A percentile compares a stretch with the other conserved stretches of the same genome.
Evolutionary conservation across 2,329 filamentous ascomycete species (phyloP).

Genomic region (Alternaria angustiovoidea): DNA sequence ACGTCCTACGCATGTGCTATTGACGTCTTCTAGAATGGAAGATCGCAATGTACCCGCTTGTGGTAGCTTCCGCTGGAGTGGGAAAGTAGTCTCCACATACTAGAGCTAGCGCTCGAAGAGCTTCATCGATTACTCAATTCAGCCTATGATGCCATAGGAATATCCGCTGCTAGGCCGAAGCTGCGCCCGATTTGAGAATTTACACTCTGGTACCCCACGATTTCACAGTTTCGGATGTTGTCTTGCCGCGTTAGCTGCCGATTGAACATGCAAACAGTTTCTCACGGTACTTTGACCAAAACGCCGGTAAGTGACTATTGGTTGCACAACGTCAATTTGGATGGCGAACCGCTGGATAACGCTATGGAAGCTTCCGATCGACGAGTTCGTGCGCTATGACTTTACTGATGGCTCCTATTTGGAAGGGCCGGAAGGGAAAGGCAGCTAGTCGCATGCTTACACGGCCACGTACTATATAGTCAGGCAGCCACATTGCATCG

Average conservation of each 20-base stretch:
- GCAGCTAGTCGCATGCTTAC: conserved; percentile 3
- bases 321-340: conserved; percentile 16
- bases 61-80: conserved; percentile 3
- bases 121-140: background rate
- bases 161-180: background rate
- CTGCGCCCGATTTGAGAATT: background rate
- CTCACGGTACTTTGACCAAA: background rate
- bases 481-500: background rate
- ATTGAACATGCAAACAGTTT: background rate
- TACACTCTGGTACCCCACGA: background rate
- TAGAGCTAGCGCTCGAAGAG: background rate
- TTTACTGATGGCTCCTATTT: background rate
- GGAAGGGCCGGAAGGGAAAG: conserved; percentile 8
- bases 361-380: conserved; percentile 4
- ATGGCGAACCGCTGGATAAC: conserved; percentile 6
- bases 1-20: background rate
- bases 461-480: background rate
- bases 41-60: conserved; percentile 8
- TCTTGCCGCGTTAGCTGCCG: background rate
- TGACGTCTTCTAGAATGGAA: background rate
- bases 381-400: background rate
- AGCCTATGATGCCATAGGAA: conserved; percentile 4
- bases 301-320: conserved; percentile 1
- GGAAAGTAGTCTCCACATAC: background rate
- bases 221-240: conserved; percentile 9